These are phyloP conservation scores for Tolypocladium pustulatum DNA, from an alignment of 2,329 filamentous ascomycete species.

Conservation along the genomic window DNA sequence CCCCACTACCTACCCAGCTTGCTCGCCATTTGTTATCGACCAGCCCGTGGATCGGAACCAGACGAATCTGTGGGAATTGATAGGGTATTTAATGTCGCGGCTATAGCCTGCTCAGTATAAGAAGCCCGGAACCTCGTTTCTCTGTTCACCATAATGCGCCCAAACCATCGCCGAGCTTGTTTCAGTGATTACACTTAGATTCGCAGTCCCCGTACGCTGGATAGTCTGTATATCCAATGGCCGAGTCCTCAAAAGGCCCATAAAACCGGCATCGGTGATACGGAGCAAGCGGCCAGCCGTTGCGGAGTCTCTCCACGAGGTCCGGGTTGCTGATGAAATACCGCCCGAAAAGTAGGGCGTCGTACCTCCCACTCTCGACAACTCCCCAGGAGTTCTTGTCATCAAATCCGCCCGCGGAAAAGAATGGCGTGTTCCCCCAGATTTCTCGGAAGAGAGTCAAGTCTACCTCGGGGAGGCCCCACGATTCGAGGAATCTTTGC, in stretches of 20 bases:
- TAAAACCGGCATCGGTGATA: conserved; percentile 36
- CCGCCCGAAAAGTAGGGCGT: conserved; percentile 35
- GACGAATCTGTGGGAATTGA: too few relatives aligned
- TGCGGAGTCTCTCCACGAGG: conserved; percentile 29
- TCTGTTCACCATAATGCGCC: too few relatives aligned
- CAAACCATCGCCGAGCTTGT: too few relatives aligned
- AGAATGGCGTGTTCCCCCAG: conserved; percentile 40
- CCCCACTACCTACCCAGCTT: too few relatives aligned
- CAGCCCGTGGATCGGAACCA: too few relatives aligned
- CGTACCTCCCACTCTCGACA: conserved; percentile 29
- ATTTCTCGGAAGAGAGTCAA: conserved; percentile 38
- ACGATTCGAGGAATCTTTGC: conserved; percentile 30
- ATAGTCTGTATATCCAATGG: conserved; percentile 25
- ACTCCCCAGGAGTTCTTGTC: conserved; percentile 38
- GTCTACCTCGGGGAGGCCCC: conserved; percentile 26
- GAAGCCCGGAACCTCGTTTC: too few relatives aligned
- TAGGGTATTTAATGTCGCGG: too few relatives aligned
- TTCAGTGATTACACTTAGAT: too few relatives aligned
- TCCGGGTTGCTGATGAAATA: conserved; percentile 40
- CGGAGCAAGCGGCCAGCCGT: conserved; percentile 23
- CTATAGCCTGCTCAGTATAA: too few relatives aligned
- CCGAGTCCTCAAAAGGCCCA: conserved; percentile 23
- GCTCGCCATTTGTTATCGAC: too few relatives aligned
- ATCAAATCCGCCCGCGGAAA: conserved; percentile 44
- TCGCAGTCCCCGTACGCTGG: too few relatives aligned